phyloP scores from a whole-genome alignment of 257 asterid genomes.

The Solanum etuberosum region DNA sequence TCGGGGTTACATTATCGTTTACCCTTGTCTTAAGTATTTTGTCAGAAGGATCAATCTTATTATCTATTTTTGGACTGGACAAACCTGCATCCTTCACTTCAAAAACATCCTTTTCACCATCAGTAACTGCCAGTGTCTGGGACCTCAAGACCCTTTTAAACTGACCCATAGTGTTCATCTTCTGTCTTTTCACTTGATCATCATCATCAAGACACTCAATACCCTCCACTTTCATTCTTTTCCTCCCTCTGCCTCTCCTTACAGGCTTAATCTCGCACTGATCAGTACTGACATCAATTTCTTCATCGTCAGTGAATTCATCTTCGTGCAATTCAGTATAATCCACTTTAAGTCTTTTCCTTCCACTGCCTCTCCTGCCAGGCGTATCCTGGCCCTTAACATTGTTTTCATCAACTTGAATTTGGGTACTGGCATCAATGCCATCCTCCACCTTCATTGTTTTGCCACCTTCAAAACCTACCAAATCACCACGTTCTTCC shows the following conservation, averaged over 20 bases:
- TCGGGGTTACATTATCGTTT: background rate
- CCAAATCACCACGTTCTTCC: background rate
- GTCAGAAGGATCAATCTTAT: background rate
- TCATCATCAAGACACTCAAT: background rate
- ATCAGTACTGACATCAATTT: background rate
- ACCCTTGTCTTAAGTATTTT: background rate
- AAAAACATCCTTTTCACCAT: slow-evolving; percentile 29
- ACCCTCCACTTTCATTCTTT: slow-evolving; percentile 10
- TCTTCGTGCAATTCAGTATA: background rate
- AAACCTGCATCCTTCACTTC: slow-evolving; percentile 8
- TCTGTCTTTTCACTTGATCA: background rate
- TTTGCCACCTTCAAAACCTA: background rate
- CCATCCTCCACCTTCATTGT: background rate
- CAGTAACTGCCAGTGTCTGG: slow-evolving; percentile 36
- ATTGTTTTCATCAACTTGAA: background rate
- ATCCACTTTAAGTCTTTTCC: slow-evolving; percentile 4
- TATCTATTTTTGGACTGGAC: slow-evolving; percentile 3
- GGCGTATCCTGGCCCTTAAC: background rate
- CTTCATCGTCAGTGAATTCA: background rate
- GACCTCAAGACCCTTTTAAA: slow-evolving; percentile 73
- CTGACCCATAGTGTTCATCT: slow-evolving; percentile 11
- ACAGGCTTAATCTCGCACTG: background rate
- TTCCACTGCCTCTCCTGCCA: background rate
- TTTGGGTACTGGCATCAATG: background rate
- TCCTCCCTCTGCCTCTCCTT: slow-evolving; percentile 15